Evolutionary conservation across 2,329 filamentous ascomycete genomes (phyloP), one percentile per base, ranked within the genome.

Genomic region (Lecanicillium sp.): DNA sequence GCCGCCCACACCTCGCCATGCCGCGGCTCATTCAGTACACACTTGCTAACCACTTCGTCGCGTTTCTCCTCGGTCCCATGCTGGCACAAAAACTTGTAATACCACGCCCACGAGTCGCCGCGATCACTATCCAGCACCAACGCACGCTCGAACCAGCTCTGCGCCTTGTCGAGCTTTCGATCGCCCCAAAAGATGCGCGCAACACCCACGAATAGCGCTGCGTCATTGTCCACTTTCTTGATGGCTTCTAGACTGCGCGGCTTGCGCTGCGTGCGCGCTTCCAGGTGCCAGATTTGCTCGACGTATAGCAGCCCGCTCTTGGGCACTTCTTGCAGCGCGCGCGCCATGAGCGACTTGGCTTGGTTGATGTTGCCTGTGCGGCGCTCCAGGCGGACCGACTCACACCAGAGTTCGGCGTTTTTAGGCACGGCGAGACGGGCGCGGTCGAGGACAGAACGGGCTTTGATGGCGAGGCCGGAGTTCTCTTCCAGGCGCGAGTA

Each of bases 81-180:
- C 68, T 95, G 86, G 49, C 80, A 58, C 47, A 96, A 56, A 59
- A 96, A 98, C 60, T 90, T 89, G 61, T 88, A 92, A 61, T 95
- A 98, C 90, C 90, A 98, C 15, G 88, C 90, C 94, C 94, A 98
- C 9, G 80, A 85, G 65, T 98, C 94, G 36, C 92, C 92, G 36
- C 79, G 67, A 58, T 96, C 89, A 27, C 82, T 78, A 54, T 98
- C 88, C 11, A 92, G 68, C 38, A 95, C 71, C 40, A 95, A 80
- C 1, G 92, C 92, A 63, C 94, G 95, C 63, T 95, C 88, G 59
- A 98, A 98, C 92, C 92, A 98, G 47, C 78, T 89, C 61, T 89
- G 84, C 3, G 92, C 90, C 60, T 95, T 95, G 50, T 96, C 92
- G 17, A 98, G 71, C 56, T 83, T 82, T 40, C 92, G 75, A 64